Evolutionary conservation across 345 rosid species (phyloP).

Genomic region (Alliaria petiolata): DNA sequence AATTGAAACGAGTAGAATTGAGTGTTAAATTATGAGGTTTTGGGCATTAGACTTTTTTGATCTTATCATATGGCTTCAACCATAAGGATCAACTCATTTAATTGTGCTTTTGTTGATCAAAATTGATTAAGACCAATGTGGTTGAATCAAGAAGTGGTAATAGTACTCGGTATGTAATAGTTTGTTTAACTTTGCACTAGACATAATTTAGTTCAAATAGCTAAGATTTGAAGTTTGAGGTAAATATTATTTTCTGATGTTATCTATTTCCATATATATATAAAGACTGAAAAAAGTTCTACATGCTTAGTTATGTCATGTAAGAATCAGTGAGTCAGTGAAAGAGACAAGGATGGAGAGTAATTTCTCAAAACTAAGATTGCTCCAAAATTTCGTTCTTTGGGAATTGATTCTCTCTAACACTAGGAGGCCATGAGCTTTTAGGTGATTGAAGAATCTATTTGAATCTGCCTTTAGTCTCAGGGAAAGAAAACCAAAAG

Average conservation of each 20-base stretch:
- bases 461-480: not conserved
- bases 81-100: not conserved
- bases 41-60: not conserved
- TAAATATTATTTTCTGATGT: not conserved
- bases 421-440: constrained; percentile 2
- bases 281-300: not conserved
- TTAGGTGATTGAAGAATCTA: constrained; percentile 1
- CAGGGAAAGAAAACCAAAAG: not conserved
- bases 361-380: constrained; percentile 1
- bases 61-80: not conserved
- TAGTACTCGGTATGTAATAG: not conserved
- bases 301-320: not conserved
- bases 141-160: not conserved
- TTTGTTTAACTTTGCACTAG: not conserved
- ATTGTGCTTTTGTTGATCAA: not conserved
- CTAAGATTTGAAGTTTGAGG: not conserved
- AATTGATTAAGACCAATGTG: not conserved
- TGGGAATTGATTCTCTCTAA: constrained; percentile 1
- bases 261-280: not conserved
- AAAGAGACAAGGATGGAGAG: constrained; percentile 3
- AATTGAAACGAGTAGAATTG: constrained; percentile 43
- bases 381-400: not conserved
- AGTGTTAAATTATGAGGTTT: constrained; percentile 27
- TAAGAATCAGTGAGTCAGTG: constrained; percentile 16
- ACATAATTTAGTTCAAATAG: not conserved